Conservation (phyloP, 1,284 basidiomycete genomes). For the Entoloma clypeatum region DNA sequence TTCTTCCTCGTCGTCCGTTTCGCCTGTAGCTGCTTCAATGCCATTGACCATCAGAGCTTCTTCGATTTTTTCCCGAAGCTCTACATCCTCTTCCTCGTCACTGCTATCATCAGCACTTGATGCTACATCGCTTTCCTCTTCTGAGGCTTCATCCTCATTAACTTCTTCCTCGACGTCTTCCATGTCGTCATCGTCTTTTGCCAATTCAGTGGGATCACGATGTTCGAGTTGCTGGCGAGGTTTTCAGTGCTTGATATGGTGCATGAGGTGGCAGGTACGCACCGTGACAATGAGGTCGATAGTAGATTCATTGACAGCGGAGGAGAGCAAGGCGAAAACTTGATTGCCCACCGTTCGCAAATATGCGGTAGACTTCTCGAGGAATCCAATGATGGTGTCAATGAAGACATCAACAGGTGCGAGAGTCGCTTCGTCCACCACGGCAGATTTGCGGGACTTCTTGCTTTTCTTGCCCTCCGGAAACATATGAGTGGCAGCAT, state of each 20-base stretch:
- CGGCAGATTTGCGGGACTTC: conserved; percentile 40
- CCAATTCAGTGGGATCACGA: conserved; percentile 57
- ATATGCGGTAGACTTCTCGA: conserved; percentile 85
- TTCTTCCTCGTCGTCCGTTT: conserved; percentile 60
- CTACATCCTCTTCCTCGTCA: conserved; percentile 45
- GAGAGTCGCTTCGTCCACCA: conserved; percentile 28
- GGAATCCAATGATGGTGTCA: conserved; percentile 83
- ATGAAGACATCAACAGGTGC: conserved; percentile 82
- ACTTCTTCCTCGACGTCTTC: conserved; percentile 41
- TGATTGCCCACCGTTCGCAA: conserved; percentile 80
- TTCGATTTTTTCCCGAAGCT: conserved; percentile 74
- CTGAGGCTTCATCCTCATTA: conserved; percentile 37
- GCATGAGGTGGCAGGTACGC: conserved; percentile 27
- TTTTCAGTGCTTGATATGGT: conserved; percentile 4
- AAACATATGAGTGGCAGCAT: conserved; percentile 52
- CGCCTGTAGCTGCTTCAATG: conserved; percentile 52
- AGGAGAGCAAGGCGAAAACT: conserved; percentile 75
- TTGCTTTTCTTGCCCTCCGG: conserved; percentile 40
- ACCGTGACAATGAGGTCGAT: conserved; percentile 84
- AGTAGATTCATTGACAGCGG: conserved; percentile 68
- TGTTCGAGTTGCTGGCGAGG: conserved; percentile 75
- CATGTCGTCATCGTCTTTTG: conserved; percentile 39
- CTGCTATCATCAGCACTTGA: conserved; percentile 48
- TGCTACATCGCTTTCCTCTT: conserved; percentile 31
- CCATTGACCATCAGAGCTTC: conserved; percentile 77